Evolutionary conservation across 768 basidiomycete genomes (phyloP).

Genomic region (Mycena rosella): DNA sequence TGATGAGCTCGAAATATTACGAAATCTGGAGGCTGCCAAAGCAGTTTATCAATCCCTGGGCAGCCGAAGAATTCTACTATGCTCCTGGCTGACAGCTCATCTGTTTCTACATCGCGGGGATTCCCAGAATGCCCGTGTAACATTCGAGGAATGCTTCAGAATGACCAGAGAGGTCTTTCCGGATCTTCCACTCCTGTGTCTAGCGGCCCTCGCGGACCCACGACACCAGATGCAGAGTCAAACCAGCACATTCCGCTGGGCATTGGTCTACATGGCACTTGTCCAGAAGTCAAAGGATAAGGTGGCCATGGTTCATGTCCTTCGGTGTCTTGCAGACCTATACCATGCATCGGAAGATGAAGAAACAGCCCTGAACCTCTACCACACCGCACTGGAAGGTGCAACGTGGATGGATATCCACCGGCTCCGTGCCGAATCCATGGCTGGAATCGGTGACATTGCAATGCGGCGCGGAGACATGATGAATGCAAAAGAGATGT

Average conservation of each 20-base stretch:
- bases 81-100: neutral
- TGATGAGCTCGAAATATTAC: neutral
- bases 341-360: neutral
- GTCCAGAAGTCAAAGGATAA: neutral
- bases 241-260: neutral
- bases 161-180: neutral
- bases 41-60: neutral
- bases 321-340: constrained; percentile 1
- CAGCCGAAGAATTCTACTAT: neutral
- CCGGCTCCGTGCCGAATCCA: constrained; percentile 7
- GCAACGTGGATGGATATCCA: constrained; percentile 3
- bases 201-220: neutral
- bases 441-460: constrained; percentile 1
- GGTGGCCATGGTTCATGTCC: neutral
- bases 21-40: neutral
- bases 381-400: neutral
- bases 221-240: neutral
- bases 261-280: neutral
- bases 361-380: constrained; percentile 8
- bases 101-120: neutral
- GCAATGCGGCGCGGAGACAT: neutral
- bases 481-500: neutral
- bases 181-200: neutral
- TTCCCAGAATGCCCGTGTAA: neutral
- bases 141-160: neutral